These are phyloP conservation scores for Beta corolliflora DNA, from an alignment of 179 eudicot species.

Conservation along the genomic window DNA sequence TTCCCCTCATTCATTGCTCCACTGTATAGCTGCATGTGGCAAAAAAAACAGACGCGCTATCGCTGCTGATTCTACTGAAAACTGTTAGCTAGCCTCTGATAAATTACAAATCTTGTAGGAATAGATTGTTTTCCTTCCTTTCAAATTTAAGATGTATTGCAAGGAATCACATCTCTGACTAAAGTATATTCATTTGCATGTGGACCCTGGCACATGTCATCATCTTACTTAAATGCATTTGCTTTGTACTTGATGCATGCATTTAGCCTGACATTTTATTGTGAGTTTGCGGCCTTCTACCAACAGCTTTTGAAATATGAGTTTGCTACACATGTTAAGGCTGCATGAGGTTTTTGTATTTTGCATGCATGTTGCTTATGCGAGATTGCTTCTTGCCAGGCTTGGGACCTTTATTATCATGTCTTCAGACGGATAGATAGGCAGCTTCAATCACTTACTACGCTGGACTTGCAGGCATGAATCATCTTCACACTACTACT, in stretches of 20 bases:
- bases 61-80: background rate
- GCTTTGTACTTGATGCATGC: background rate
- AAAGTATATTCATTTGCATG: background rate
- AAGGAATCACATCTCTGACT: background rate
- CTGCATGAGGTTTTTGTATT: background rate
- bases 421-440: slow-evolving; percentile 91
- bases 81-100: background rate
- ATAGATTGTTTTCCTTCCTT: background rate
- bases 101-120: background rate
- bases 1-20: background rate
- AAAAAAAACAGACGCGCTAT: background rate
- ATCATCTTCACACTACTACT: background rate
- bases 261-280: background rate
- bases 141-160: background rate
- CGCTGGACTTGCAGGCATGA: slow-evolving; percentile 87
- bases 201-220: background rate
- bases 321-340: background rate
- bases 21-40: background rate
- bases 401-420: slow-evolving; percentile 99
- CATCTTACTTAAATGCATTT: background rate
- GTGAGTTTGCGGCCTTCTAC: background rate
- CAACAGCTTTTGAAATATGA: background rate
- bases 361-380: slow-evolving; percentile 15
- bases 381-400: slow-evolving; percentile 50
- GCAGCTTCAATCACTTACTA: slow-evolving; percentile 88